These are phyloP conservation scores for Xerocomellus dryophilus DNA, from an alignment of 768 basidiomycete species.

Conservation along the genomic window DNA sequence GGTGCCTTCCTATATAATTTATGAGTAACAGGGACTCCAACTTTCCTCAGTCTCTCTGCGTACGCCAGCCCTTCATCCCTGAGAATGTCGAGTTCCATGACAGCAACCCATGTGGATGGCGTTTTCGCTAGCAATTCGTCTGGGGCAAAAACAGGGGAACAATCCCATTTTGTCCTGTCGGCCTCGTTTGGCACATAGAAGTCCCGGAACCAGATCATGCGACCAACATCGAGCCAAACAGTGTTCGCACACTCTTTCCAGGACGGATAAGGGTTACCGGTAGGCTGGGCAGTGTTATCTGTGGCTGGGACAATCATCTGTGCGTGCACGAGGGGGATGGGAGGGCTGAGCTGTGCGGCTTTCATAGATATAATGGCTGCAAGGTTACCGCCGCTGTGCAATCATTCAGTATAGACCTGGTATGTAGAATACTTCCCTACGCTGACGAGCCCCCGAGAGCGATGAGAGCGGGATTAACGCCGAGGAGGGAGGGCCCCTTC, in stretches of 20 bases:
- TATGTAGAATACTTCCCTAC: conserved; percentile 29
- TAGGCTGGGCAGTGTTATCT: conserved; percentile 62
- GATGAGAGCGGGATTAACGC: conserved; percentile 48
- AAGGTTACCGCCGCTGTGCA: conserved; percentile 66
- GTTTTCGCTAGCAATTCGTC: conserved; percentile 48
- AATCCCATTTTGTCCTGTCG: conserved; percentile 65
- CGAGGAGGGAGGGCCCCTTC: conserved; percentile 46
- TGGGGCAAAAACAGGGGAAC: conserved; percentile 69
- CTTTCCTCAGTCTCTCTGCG: conserved; percentile 51
- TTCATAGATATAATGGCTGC: conserved; percentile 66
- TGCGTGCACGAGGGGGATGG: conserved; percentile 57
- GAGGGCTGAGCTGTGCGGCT: conserved; percentile 46
- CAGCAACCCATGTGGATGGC: conserved; percentile 63
- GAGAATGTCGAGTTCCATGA: conserved; percentile 68
- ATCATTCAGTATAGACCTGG: not conserved
- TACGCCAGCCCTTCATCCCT: conserved; percentile 66
- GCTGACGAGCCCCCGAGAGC: conserved; percentile 76
- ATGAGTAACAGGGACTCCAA: conserved; percentile 53
- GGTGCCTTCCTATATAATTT: conserved; percentile 63
- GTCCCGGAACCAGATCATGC: conserved; percentile 73
- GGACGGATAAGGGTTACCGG: conserved; percentile 37
- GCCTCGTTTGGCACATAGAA: conserved; percentile 64
- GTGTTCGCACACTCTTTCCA: conserved; percentile 63
- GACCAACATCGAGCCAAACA: conserved; percentile 56
- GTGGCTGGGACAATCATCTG: conserved; percentile 72